Evolutionary conservation across 306 rosid genomes (phyloP), one percentile per base, ranked within the genome.

Genomic region (Dicorynia guianensis): DNA sequence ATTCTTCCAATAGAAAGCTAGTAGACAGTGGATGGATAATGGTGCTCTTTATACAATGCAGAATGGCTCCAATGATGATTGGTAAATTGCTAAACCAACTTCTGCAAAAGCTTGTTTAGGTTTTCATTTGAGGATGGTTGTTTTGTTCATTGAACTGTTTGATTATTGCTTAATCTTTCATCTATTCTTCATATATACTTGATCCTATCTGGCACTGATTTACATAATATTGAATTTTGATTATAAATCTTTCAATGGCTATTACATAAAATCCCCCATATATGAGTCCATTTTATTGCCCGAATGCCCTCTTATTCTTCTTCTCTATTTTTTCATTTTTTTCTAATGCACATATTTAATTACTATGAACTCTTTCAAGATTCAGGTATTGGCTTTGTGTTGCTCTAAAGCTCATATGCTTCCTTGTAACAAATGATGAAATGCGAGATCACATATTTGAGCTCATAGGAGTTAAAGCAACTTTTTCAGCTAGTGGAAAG

Each of bases 391-490:
- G 97, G 97, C 91, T 95, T 14, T 95, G 85, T 71, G 96, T 97
- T 55, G 92, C 97, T 8, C 91, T 95, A 8, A 95, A 87, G 69
- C 84, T 85, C 65, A 87, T 87, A 81, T 86, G 97, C 82, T 87
- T 95, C 87, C 96, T 92, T 38, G 87, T 92, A 69, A 92, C 97
- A 33, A 95, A 95, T 69, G 97, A 92, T 84, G 98, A 95, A 81
- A 92, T 95, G 97, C 83, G 97, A 68, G 98, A 95, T 82, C 98
- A 95, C 80, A 92, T 92, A 69, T 92, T 92, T 82, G 97, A 92
- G 74, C 96, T 95, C 73, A 69, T 90, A 15, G 96, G 95, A n/a
- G n/a, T n/a, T n/a, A n/a, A 80, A 87, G 85, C 70, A 87, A 78
- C 84, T 89, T 90, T 89, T 88, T 95, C 55, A 88, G 76, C 69